These are phyloP conservation scores for Omphalotus guepiniiformis DNA, from an alignment of 768 basidiomycete species.

Conservation along the genomic window DNA sequence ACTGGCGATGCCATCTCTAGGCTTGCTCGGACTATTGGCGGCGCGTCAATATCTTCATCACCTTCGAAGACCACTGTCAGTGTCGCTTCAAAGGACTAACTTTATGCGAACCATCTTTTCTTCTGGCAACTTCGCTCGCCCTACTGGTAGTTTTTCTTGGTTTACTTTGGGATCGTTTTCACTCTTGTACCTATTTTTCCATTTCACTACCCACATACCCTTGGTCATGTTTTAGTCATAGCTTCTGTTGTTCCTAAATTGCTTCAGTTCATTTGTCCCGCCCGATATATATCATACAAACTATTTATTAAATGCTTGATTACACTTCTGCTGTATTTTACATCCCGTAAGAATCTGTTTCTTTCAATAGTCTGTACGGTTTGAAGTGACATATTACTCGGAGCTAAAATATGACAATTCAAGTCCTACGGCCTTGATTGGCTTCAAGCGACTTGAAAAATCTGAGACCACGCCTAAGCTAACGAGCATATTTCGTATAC, in stretches of 20 bases:
- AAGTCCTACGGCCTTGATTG: constrained; percentile 86
- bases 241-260: not conserved
- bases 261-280: not conserved
- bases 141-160: too few relatives aligned
- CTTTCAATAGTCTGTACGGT: not conserved
- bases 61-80: not conserved
- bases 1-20: constrained; percentile 68
- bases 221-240: not conserved
- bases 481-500: constrained; percentile 83
- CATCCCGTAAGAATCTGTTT: not conserved
- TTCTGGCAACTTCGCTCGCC: too few relatives aligned
- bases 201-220: not conserved
- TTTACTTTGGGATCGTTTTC: too few relatives aligned
- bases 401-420: constrained; percentile 92
- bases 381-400: constrained; percentile 14
- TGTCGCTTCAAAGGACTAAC: not conserved
- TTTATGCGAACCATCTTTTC: too few relatives aligned
- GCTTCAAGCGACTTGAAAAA: constrained; percentile 77
- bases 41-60: not conserved
- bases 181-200: too few relatives aligned
- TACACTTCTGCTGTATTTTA: not conserved
- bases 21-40: constrained; percentile 57
- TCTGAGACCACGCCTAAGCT: constrained; percentile 91
- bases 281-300: too few relatives aligned
- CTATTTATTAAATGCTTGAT: not conserved